A percentile compares a stretch with the other conserved stretches of the same genome.
phyloP scores from a whole-genome alignment of 257 asterid genomes.

The Buddleja alternifolia region DNA sequence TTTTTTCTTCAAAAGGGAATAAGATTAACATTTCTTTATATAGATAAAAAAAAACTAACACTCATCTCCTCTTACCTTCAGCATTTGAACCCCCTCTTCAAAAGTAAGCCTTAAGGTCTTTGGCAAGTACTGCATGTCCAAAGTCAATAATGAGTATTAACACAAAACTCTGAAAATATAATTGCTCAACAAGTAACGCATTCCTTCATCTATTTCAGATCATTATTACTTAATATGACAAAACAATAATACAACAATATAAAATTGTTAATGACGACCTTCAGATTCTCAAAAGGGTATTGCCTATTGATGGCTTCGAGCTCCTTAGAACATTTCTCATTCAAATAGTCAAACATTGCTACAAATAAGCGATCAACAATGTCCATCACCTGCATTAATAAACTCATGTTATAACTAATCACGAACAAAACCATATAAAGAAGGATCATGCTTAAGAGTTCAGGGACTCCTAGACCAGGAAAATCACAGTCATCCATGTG shows the following conservation, averaged over 20 bases:
- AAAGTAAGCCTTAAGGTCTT: conserved; percentile 82
- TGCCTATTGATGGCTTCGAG: conserved; percentile 81
- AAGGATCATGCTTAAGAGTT: not conserved
- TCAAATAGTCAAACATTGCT: conserved; percentile 73
- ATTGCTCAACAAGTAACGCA: not conserved
- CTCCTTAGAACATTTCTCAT: conserved; percentile 65
- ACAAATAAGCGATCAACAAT: conserved; percentile 81
- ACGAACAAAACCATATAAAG: conserved; percentile 6
- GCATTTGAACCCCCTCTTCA: conserved; percentile 91
- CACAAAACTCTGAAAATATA: not conserved
- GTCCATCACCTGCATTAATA: conserved; percentile 85
- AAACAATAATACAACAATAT: not conserved
- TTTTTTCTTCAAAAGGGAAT: not conserved
- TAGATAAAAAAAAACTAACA: conserved; percentile 1
- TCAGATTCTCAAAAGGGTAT: conserved; percentile 81
- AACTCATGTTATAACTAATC: not conserved
- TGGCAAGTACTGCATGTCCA: conserved; percentile 67
- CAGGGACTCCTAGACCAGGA: too few relatives aligned
- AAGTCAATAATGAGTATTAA: conserved; percentile 23
- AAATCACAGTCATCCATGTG: too few relatives aligned
- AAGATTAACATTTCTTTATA: not conserved
- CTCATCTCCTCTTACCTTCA: conserved; percentile 53
- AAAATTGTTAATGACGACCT: conserved; percentile 45
- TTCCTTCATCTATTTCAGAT: not conserved
- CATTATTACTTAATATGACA: conserved; percentile 1